These are phyloP conservation scores for Xylaria venustula DNA, from an alignment of 495 filamentous ascomycete species.

Conservation along the genomic window DNA sequence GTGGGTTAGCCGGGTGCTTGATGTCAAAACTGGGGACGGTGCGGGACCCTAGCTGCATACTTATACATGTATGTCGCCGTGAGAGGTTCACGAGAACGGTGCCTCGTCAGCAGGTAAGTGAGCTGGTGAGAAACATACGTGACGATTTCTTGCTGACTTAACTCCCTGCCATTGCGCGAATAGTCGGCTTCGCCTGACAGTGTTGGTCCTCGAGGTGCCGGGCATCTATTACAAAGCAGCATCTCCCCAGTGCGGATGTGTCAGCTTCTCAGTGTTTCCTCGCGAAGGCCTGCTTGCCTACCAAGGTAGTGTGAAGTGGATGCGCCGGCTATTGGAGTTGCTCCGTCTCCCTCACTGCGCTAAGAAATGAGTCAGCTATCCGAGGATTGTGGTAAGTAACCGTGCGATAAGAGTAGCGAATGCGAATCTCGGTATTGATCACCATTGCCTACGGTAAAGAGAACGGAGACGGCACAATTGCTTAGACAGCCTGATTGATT, in stretches of 20 bases:
- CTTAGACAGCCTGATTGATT: background rate
- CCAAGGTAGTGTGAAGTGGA: background rate
- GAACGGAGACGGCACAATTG: background rate
- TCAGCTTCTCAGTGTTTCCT: background rate
- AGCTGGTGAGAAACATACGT: background rate
- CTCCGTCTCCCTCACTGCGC: background rate
- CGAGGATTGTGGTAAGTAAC: background rate
- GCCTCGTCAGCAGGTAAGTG: background rate
- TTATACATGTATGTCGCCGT: no score
- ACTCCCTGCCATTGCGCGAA: background rate
- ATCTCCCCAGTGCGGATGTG: background rate
- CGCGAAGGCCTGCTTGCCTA: no score
- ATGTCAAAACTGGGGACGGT: background rate
- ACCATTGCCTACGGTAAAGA: background rate
- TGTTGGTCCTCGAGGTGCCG: background rate
- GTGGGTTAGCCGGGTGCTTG: background rate
- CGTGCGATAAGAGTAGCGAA: background rate
- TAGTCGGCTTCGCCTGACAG: background rate
- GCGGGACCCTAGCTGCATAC: constrained; percentile 2
- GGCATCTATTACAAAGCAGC: background rate
- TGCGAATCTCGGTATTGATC: no score
- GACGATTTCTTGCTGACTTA: background rate
- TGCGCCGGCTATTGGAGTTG: background rate
- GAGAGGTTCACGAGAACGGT: background rate
- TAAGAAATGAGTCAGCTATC: background rate